These are phyloP conservation scores for Kurtzmaniella cleridarum DNA, from an alignment of 805 yeast genomes.

Conservation along the genomic window DNA sequence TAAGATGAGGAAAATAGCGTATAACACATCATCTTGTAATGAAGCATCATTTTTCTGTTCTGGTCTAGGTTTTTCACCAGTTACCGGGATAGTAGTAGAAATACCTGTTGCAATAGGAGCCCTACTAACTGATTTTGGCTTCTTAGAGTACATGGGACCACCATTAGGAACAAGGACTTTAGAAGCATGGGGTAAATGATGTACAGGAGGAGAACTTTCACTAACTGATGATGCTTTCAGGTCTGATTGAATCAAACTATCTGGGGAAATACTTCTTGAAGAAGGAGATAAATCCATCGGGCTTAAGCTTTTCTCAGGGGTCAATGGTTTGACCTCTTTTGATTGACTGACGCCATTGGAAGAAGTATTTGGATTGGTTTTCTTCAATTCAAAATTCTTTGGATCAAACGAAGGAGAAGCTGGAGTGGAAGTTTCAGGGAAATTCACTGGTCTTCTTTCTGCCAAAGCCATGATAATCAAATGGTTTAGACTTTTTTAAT, in stretches of 20 bases:
- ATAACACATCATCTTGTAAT: slow-evolving; percentile 70
- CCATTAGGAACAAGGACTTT: slow-evolving; percentile 1
- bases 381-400: slow-evolving; percentile 13
- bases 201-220: slow-evolving; percentile 23
- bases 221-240: slow-evolving; percentile 21
- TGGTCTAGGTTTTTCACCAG: slow-evolving; percentile 68
- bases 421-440: slow-evolving; percentile 42
- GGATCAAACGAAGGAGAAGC: slow-evolving; percentile 39
- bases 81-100: slow-evolving; percentile 74
- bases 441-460: slow-evolving; percentile 58
- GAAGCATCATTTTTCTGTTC: slow-evolving; percentile 53
- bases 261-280: slow-evolving; percentile 39
- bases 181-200: slow-evolving; percentile 9
- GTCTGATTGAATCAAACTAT: slow-evolving; percentile 33
- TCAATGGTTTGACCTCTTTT: slow-evolving; percentile 15
- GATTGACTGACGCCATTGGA: background rate
- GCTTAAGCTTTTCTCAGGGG: slow-evolving; percentile 21
- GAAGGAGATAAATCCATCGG: slow-evolving; percentile 31
- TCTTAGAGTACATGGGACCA: slow-evolving; percentile 15
- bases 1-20: slow-evolving; percentile 67
- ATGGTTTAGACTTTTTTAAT: no score
- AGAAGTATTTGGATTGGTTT: slow-evolving; percentile 1
- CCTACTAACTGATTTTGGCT: slow-evolving; percentile 34
- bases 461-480: slow-evolving; percentile 50
- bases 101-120: slow-evolving; percentile 65